Evolutionary conservation across 139 green algal genomes (phyloP), one percentile per base, ranked within the genome.

Genomic region (Volvox reticuliferus): DNA sequence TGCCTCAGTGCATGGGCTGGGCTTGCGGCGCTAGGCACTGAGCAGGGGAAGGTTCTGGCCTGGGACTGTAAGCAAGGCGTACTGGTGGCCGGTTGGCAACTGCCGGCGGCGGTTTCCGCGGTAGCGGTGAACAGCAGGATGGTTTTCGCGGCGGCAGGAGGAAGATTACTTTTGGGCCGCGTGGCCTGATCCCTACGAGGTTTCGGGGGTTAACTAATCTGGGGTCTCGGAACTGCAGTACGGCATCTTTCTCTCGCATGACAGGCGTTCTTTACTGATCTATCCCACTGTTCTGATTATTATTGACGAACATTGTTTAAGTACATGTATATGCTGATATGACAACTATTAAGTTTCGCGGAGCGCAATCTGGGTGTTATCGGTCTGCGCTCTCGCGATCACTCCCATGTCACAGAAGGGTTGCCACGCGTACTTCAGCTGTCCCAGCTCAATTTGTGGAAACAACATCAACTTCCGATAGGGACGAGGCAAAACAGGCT

Each of bases 11-110:
- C n/a, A 3, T 9, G 37, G 19, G 26, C 19, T 1, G 50, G 50
- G 50, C 20, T 83, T 21, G 86, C n/a, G 2, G 86, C 30, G 73
- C 13, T 90, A 33, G 86, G 71, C 17, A 90, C 86, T 6, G 12
- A 30, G 30, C 67, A 44, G 14, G 86, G 86, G 50, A 50, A 20
- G 30, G 73, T 90, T 32, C 20, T 83, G 1, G 86, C 55, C 12
- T 90, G 86, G 86, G 73, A 90, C 21, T 76, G 50, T 28, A 19
- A 75, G 50, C 21, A 20, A 13, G 86, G 86, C 17, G 21, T 24
- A 0, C 35, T 84, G 86, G 3, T 77, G 73, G 86, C 50, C 37
- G 86, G 86, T 1, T 90, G 86, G 86, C 50, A 76, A 16, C 73
- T 90, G 86, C 73, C 71, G 86, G 21, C 22, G 16, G 9, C 71